These are phyloP conservation scores for Fusarium pilosicola DNA, from an alignment of 2,329 filamentous ascomycete genomes.

Conservation along the genomic window DNA sequence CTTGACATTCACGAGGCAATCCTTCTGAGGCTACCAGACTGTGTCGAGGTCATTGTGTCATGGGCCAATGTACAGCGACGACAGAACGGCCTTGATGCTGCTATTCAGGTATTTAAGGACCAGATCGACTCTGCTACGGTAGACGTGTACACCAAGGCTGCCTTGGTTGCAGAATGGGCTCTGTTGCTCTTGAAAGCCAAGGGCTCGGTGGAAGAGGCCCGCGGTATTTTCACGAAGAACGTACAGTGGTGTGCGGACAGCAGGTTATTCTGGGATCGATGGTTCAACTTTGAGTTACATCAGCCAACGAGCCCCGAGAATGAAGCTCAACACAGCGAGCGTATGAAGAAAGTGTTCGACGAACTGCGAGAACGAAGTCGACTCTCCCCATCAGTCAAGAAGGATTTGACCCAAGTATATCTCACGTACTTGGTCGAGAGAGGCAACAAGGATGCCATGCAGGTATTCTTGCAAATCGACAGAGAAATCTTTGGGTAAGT, in stretches of 20 bases:
- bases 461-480: slow-evolving; percentile 85
- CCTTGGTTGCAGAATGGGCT: slow-evolving; percentile 89
- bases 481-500: slow-evolving; percentile 85
- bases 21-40: slow-evolving; percentile 78
- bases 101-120: slow-evolving; percentile 82
- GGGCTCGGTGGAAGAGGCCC: slow-evolving; percentile 81
- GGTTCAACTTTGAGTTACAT: slow-evolving; percentile 87
- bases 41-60: slow-evolving; percentile 87
- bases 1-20: slow-evolving; percentile 87
- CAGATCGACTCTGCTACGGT: slow-evolving; percentile 80
- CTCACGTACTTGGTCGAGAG: slow-evolving; percentile 85
- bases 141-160: slow-evolving; percentile 83
- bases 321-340: slow-evolving; percentile 73
- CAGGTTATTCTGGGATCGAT: slow-evolving; percentile 88
- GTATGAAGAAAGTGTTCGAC: slow-evolving; percentile 83
- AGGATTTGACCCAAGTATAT: slow-evolving; percentile 80
- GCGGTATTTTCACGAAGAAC: slow-evolving; percentile 84
- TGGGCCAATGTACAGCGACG: slow-evolving; percentile 88
- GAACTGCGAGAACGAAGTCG: slow-evolving; percentile 78
- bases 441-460: slow-evolving; percentile 84
- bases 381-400: slow-evolving; percentile 73
- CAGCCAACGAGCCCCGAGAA: slow-evolving; percentile 76
- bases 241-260: slow-evolving; percentile 87
- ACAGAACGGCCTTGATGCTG: slow-evolving; percentile 83
- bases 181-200: slow-evolving; percentile 87